Percentiles rank a stretch among this genome's conserved stretches.
phyloP scores from a whole-genome alignment of 306 rosid genomes.

The Prinsepia uniflora region DNA sequence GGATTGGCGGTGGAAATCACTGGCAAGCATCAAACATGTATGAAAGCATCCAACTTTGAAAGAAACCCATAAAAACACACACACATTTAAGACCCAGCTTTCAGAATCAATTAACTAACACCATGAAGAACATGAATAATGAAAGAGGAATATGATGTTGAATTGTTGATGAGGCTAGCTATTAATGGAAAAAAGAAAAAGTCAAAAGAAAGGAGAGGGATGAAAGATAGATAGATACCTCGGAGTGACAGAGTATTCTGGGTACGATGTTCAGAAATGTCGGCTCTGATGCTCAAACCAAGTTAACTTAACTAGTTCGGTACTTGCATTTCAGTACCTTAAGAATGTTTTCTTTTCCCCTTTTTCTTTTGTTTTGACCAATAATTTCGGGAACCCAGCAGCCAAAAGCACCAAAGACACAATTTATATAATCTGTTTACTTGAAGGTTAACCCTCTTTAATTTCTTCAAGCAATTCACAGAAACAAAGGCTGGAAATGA shows the following conservation, averaged over 20 bases:
- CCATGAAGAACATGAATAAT: background rate
- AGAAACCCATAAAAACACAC: background rate
- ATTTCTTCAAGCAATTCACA: no score
- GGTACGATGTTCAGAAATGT: slow-evolving; percentile 22
- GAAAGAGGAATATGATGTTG: slow-evolving; percentile 10
- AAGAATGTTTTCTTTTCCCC: background rate
- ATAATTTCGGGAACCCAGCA: slow-evolving; percentile 2
- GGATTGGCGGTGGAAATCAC: slow-evolving; percentile 18
- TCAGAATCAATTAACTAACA: background rate
- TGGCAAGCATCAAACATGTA: background rate
- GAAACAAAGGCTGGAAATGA: no score
- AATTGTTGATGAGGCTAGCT: no score
- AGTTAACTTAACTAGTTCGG: background rate
- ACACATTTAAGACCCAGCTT: slow-evolving; percentile 8
- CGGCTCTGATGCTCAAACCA: slow-evolving; percentile 2
- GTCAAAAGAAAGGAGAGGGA: background rate
- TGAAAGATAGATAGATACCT: slow-evolving; percentile 6
- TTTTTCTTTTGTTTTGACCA: background rate
- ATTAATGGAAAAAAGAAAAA: background rate
- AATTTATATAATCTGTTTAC: background rate
- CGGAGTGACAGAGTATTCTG: slow-evolving; percentile 8
- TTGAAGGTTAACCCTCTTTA: no score
- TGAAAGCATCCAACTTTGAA: slow-evolving; percentile 6
- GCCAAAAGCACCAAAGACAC: background rate
- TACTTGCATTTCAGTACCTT: slow-evolving; percentile 5